These are phyloP conservation scores for Sporopachydermia quercuum DNA, from an alignment of 805 yeast species.

Conservation along the genomic window DNA sequence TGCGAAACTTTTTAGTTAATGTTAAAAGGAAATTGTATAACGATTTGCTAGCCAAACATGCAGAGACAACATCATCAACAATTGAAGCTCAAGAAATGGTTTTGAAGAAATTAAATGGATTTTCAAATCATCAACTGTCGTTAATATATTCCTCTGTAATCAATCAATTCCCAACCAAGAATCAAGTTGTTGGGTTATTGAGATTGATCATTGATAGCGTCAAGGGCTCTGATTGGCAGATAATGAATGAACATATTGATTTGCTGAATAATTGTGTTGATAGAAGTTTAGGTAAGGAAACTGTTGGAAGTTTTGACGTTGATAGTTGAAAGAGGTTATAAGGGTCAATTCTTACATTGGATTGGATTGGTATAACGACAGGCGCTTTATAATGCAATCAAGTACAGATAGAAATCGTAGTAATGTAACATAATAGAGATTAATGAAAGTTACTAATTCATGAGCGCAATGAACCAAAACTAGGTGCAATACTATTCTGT, in stretches of 20 bases:
- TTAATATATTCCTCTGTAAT: constrained; percentile 26
- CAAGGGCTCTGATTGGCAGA: constrained; percentile 29
- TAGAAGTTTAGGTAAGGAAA: constrained; percentile 35
- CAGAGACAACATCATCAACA: constrained; percentile 16
- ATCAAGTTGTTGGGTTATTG: constrained; percentile 42
- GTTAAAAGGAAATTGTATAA: background rate
- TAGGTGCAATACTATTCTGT: too few relatives aligned
- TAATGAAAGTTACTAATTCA: too few relatives aligned
- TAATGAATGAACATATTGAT: constrained; percentile 40
- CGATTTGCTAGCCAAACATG: constrained; percentile 12
- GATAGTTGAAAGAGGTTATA: too few relatives aligned
- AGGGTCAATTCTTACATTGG: too few relatives aligned
- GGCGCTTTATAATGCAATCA: too few relatives aligned
- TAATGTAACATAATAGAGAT: too few relatives aligned
- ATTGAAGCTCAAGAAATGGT: constrained; percentile 4
- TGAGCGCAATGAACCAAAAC: too few relatives aligned
- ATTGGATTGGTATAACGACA: too few relatives aligned
- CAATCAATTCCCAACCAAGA: constrained; percentile 25
- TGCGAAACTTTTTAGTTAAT: constrained; percentile 15
- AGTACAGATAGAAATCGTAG: too few relatives aligned
- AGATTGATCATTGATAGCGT: constrained; percentile 13
- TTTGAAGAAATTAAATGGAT: background rate
- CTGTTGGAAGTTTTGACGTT: too few relatives aligned
- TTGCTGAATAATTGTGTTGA: constrained; percentile 38
- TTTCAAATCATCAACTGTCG: constrained; percentile 11